Percentiles rank a stretch among this genome's conserved stretches.
Conservation (phyloP, 2,329 filamentous ascomycete genomes). For the Aphanocladium album region DNA sequence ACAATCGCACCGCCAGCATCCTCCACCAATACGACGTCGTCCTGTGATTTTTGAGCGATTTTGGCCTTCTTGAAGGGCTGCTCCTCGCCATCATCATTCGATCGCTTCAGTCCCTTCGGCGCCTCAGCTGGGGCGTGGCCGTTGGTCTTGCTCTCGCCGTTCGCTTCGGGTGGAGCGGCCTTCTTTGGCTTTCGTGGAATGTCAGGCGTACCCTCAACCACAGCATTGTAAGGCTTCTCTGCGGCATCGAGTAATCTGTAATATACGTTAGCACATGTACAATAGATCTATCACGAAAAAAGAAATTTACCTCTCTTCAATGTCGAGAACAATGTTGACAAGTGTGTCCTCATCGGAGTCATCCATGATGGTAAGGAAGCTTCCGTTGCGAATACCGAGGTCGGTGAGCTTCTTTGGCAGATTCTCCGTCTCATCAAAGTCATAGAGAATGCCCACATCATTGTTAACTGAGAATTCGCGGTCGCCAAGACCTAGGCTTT, state of each 20-base stretch:
- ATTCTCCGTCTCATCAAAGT: conserved; percentile 84
- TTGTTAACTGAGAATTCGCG: conserved; percentile 73
- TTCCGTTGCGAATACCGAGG: conserved; percentile 68
- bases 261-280: conserved; percentile 22
- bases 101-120: conserved; percentile 41
- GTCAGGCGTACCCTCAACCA: conserved; percentile 37
- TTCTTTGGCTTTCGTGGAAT: conserved; percentile 53
- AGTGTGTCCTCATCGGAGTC: conserved; percentile 69
- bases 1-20: conserved; percentile 58
- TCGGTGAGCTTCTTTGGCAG: conserved; percentile 73
- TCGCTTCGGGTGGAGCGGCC: conserved; percentile 29
- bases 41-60: conserved; percentile 25
- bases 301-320: conserved; percentile 60
- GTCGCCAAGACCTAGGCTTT: conserved; percentile 69
- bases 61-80: conserved; percentile 47
- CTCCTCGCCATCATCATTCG: conserved; percentile 37
- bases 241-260: conserved; percentile 37
- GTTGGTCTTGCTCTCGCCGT: conserved; percentile 35
- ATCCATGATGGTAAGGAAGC: conserved; percentile 80
- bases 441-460: conserved; percentile 75
- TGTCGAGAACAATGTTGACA: conserved; percentile 73
- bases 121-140: conserved; percentile 32
- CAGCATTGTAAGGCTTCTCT: conserved; percentile 51
- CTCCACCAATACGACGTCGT: conserved; percentile 45
- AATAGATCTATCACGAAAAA: conserved; percentile 13